Base-by-base conservation (phyloP, 345 rosid genomes). In the Hibiscus tridactylites region DNA sequence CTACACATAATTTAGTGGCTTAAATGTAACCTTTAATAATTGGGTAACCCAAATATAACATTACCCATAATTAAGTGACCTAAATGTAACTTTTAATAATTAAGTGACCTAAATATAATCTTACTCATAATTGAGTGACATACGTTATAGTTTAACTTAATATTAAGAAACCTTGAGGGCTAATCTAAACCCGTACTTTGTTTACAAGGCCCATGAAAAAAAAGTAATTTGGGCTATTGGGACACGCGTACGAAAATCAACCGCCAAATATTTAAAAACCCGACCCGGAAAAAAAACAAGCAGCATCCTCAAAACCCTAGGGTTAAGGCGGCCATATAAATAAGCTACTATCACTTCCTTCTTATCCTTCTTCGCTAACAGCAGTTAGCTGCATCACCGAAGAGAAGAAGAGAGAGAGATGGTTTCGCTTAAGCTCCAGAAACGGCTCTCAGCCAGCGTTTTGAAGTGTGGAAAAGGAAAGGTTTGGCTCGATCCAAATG, bases 351-450 rank as follows among this genome's bases (percentile, higher is more conserved):
- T 71, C 46, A 1, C 58, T 0, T 1, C 17, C 15, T 6, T 16
- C 3, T 4, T 10, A 9, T 47, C 67, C n/a, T 60, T 46, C 26
- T 29, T 15, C 2, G 58, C 44, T 8, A 26, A 47, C 13, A 71
- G 42, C 58, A 15, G 74, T 39, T 44, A 9, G 15, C 58, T 49
- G 57, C 24, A 47, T 3, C 13, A 29, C 35, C 37, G 3, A 12
- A 12, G 39, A 47, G 21, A 17, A 17, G 29, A 1, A 21, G 61
- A 57, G 61, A 35, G 50, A 19, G 58, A 52, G 61, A 73, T 73
- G 75, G 75, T 73, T 26, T 73, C 75, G 61, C 70, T 73, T 19
- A 73, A 73, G 75, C 75, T 73, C 61, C 75, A 73, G 70, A 73
- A 73, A 3, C 70, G 75, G 52, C 75, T 73, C 62, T 50, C 75